Evolutionary conservation across 331 rosid species (phyloP), one percentile per base, ranked within the genome.

Genomic region (Stylosanthes scabra): DNA sequence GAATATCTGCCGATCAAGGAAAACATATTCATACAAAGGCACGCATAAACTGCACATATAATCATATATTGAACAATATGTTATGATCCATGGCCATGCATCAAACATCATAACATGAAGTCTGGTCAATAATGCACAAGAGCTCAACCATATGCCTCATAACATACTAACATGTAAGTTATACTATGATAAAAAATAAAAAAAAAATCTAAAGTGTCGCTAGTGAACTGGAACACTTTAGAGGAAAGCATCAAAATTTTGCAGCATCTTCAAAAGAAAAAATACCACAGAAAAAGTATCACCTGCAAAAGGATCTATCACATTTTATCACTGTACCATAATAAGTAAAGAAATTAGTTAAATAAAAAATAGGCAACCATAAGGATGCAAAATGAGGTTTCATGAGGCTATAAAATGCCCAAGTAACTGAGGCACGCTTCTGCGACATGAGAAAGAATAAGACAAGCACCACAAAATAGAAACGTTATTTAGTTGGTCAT

Each of bases 361-460:
- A 77, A 63, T 54, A 49, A 61, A 77, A 63, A 64, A 49, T 8
- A 15, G 40, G 29, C 64, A 78, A 52, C 25, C 59, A 62, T 11
- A 54, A 52, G 47, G 49, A 74, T 54, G 50, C 59, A 29, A 72
- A 37, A 60, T 15, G 62, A 57, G 66, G 59, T 12, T 7, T 6
- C 15, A 34, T 52, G 56, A 72, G 55, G 41, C 8, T 40, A 34
- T 37, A 8, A 72, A 59, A 42, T 39, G 66, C 74, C 70, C 54
- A 44, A 60, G 45, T 31, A 67, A 62, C 58, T 46, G 57, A 27
- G 47, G 40, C 70, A 50, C 10, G 14, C 56, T 13, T 45, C 28
- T 54, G 16, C 56, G 50, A 57, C 72, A 52, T n/a, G 42, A 74
- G 56, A 9, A 28, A 27, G 63, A 55, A 50, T 50, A 16, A 59